Base-by-base conservation (phyloP, 805 yeast genomes). In the Spathaspora girioi region DNA sequence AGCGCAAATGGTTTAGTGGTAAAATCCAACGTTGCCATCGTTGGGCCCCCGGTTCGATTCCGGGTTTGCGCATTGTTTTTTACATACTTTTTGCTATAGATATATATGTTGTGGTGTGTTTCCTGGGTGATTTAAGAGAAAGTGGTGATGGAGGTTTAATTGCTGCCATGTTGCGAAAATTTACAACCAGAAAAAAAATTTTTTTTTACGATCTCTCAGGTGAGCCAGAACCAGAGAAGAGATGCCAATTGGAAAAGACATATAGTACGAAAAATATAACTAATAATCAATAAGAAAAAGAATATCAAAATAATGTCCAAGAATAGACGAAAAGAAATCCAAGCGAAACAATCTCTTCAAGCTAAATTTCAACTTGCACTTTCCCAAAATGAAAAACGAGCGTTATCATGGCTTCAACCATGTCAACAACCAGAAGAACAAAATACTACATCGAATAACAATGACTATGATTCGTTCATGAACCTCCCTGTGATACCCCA, bases 301-400 rank as follows among this genome's bases (percentile, higher is more conserved):
- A 23, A 23, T 23, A 31, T 31, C 12, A 14, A 5, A 31, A 31
- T 8, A 38, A 50, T 50, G 53, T 43, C 51, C 19, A 50, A 46
- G 31, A 59, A 59, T 52, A 61, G 74, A 49, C 56, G 80, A 38
- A 64, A 73, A 40, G 80, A 78, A 45, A 77, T 78, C 40, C 71
- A 75, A 54, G 61, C 67, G 43, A 79, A 79, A 55, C 77, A 79
- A 51, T 72, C 70, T 27, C 64, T 80, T 3, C 83, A 77, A 52
- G 70, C 79, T 14, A 66, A 67, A 49, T 73, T 80, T 55, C 80
- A 76, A 57, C 64, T 75, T 5, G 74, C 78, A 5, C 60, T 80
- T 5, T 55, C 70, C 3, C 66, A 66, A 29, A 70, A 69, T 15
- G 73, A 70, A 51, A 53, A 60, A 7, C 65, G 61, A 38, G 73